phyloP scores from a whole-genome alignment of 2,329 filamentous ascomycete species.

The Thermothelomyces thermophilus region DNA sequence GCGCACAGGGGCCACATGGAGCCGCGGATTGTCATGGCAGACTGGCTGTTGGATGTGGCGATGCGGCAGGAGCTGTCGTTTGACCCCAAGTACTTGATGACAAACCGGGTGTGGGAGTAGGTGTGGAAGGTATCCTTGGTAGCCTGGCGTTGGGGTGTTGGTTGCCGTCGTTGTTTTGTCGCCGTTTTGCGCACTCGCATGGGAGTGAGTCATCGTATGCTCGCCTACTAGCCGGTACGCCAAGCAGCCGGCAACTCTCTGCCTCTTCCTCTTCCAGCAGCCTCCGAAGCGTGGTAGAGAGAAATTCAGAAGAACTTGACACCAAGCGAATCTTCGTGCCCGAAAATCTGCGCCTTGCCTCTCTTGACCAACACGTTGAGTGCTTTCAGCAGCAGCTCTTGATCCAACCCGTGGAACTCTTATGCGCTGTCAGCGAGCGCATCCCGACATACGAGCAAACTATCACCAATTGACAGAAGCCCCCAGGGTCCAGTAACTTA shows the following conservation, averaged over 20 bases:
- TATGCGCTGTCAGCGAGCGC: conserved; percentile 18
- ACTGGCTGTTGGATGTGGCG: conserved; percentile 85
- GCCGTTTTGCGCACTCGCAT: too few relatives aligned
- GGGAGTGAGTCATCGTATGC: too few relatives aligned
- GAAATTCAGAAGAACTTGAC: conserved; percentile 88
- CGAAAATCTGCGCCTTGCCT: conserved; percentile 90
- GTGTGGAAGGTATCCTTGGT: background rate
- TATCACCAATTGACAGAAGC: too few relatives aligned
- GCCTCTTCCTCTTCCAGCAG: too few relatives aligned
- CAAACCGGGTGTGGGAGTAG: conserved; percentile 25
- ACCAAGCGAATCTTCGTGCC: conserved; percentile 76
- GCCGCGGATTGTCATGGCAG: conserved; percentile 71
- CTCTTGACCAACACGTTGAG: conserved; percentile 78
- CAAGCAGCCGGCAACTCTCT: too few relatives aligned
- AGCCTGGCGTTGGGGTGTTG: conserved; percentile 10
- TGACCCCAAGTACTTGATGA: conserved; percentile 54
- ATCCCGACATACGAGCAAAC: too few relatives aligned
- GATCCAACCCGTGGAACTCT: conserved; percentile 88
- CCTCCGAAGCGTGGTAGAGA: too few relatives aligned
- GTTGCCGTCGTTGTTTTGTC: background rate
- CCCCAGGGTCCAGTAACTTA: too few relatives aligned
- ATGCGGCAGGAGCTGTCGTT: conserved; percentile 79
- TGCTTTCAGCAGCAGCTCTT: conserved; percentile 70
- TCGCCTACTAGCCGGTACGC: too few relatives aligned
- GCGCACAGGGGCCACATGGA: conserved; percentile 71